Conservation (phyloP, 306 rosid genomes). For the Begonia loranthoides region DNA sequence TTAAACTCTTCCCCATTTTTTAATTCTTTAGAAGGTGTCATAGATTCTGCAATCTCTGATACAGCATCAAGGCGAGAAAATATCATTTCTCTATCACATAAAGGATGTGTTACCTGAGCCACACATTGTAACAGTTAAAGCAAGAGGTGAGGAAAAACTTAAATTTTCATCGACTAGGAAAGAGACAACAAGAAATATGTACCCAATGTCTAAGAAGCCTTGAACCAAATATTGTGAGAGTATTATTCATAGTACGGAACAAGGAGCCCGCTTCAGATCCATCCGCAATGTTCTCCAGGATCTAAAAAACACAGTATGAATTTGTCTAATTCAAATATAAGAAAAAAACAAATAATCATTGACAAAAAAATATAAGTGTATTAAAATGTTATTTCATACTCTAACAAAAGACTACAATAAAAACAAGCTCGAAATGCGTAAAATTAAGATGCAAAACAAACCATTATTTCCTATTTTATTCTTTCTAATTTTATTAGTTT, state of each 20-base stretch:
- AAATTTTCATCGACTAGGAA: neutral
- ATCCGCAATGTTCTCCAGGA: conserved; percentile 61
- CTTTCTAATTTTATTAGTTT: no score
- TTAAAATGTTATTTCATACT: no score
- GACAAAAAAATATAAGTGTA: no score
- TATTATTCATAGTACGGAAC: conserved; percentile 71
- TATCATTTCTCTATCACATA: conserved; percentile 70
- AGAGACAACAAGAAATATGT: conserved; percentile 10
- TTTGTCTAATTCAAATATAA: no score
- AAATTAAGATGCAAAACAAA: no score
- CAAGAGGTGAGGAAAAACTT: conserved; percentile 8
- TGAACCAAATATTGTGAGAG: conserved; percentile 78
- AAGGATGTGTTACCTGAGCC: conserved; percentile 79
- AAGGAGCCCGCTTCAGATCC: conserved; percentile 87
- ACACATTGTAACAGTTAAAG: conserved; percentile 18
- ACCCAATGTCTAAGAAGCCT: conserved; percentile 96
- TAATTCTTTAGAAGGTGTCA: conserved; percentile 49
- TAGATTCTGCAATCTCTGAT: conserved; percentile 72
- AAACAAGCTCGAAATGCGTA: no score
- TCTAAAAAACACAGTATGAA: conserved; percentile 26
- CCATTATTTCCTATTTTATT: no score
- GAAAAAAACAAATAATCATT: no score
- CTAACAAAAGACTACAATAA: no score
- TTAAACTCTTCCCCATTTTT: conserved; percentile 33
- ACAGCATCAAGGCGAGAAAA: conserved; percentile 80